Percentiles rank a stretch among this genome's conserved stretches.
phyloP scores from a whole-genome alignment of 75 land plant species.

The Cryptomeria japonica region DNA sequence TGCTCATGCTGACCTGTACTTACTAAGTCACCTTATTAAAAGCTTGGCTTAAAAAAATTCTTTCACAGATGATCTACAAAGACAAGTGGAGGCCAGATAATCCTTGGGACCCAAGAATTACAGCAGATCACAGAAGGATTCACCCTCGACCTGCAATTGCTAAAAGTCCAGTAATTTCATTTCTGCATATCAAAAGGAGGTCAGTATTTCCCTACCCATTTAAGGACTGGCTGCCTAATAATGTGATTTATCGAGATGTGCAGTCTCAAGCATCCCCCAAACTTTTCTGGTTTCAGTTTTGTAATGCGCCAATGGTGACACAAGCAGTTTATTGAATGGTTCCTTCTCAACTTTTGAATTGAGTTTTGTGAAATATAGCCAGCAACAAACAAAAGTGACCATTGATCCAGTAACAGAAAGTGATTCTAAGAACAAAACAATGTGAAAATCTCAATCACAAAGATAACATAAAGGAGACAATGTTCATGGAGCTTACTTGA shows the following conservation, averaged over 20 bases:
- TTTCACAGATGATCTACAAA: background rate
- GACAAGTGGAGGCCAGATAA: background rate
- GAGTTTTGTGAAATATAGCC: background rate
- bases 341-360: background rate
- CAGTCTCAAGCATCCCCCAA: background rate
- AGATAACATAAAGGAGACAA: background rate
- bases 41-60: background rate
- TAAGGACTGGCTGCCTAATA: background rate
- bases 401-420: background rate
- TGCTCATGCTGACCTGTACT: background rate
- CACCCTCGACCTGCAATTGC: background rate
- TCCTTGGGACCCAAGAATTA: background rate
- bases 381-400: background rate
- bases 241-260: background rate
- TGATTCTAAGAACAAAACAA: background rate
- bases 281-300: background rate
- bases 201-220: background rate
- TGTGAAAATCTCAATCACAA: background rate
- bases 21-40: background rate
- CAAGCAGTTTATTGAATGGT: background rate
- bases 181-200: background rate
- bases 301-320: background rate
- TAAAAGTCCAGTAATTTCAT: background rate
- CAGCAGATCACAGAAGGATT: background rate
- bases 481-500: constrained; percentile 46